Evolutionary conservation across 1,139 yeast genomes (phyloP).

Genomic region (Protomyces arabidopsidicola): DNA sequence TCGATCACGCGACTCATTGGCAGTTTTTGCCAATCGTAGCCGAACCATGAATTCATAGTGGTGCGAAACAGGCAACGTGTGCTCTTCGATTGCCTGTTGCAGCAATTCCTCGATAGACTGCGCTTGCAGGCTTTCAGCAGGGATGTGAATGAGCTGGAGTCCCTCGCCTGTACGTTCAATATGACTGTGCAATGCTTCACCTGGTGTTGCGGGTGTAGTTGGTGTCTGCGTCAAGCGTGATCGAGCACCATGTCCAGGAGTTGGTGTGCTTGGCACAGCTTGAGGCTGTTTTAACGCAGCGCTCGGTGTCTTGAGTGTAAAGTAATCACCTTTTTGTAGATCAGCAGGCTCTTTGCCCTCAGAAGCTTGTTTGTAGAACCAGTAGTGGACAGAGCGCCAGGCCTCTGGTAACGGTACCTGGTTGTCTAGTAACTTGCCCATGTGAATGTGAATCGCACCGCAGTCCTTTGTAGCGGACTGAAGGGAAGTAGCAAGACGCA

Average conservation of each 20-base stretch:
- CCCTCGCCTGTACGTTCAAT: slow-evolving; percentile 19
- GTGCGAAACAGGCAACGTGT: slow-evolving; percentile 8
- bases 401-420: neutral
- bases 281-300: neutral
- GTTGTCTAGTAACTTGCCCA: slow-evolving; percentile 3
- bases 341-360: neutral
- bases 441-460: slow-evolving; percentile 7
- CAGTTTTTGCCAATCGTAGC: slow-evolving; percentile 22
- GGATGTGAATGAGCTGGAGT: slow-evolving; percentile 10
- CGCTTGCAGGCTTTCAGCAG: slow-evolving; percentile 9
- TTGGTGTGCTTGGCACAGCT: neutral
- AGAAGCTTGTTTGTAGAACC: slow-evolving; percentile 4
- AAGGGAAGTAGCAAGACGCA: slow-evolving; percentile 26
- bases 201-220: neutral
- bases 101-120: slow-evolving; percentile 16
- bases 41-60: slow-evolving; percentile 27
- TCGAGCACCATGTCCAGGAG: neutral
- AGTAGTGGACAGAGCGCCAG: slow-evolving; percentile 12
- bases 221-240: neutral
- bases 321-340: neutral
- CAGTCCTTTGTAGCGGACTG: slow-evolving; percentile 25
- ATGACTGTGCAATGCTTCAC: neutral
- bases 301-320: neutral
- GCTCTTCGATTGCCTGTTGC: slow-evolving; percentile 3
- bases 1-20: slow-evolving; percentile 43